phyloP scores from a whole-genome alignment of 371 early-diverging fungal genomes.

The Phascolomyces articulosus region DNA sequence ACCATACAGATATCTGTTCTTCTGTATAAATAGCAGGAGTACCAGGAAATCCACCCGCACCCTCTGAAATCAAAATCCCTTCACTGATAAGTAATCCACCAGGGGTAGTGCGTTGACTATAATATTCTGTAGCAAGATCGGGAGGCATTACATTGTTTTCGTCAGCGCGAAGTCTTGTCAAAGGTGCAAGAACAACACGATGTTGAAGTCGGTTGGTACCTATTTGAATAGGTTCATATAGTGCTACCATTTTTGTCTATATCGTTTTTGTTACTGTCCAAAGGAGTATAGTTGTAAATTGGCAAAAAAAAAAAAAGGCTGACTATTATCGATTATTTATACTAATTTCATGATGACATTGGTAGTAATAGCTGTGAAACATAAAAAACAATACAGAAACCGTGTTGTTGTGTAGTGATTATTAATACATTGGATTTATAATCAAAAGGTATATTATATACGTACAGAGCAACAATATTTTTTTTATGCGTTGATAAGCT shows the following conservation, averaged over 20 bases:
- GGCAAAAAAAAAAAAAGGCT: too few species aligned
- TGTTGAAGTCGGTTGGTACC: conserved; percentile 39
- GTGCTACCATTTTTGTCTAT: background rate
- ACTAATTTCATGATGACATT: too few species aligned
- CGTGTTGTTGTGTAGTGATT: too few species aligned
- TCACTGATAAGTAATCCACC: conserved; percentile 65
- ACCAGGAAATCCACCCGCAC: background rate
- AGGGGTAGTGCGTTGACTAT: conserved; percentile 56
- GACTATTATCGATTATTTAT: too few species aligned
- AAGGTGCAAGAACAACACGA: conserved; percentile 57
- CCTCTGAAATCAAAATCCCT: conserved; percentile 30
- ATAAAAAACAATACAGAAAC: too few species aligned
- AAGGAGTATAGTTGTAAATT: too few species aligned
- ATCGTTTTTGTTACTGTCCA: too few species aligned
- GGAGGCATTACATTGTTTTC: conserved; percentile 38
- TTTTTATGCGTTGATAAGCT: too few species aligned
- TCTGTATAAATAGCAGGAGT: conserved; percentile 34
- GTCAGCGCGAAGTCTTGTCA: conserved; percentile 49
- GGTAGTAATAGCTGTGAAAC: too few species aligned
- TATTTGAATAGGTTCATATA: conserved; percentile 33
- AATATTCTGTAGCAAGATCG: conserved; percentile 53
- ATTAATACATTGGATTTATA: too few species aligned
- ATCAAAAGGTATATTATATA: too few species aligned
- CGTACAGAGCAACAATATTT: too few species aligned
- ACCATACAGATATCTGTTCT: conserved; percentile 62